phyloP scores from a whole-genome alignment of 2,329 filamentous ascomycete genomes.

The Teratosphaeriaceae sp. region DNA sequence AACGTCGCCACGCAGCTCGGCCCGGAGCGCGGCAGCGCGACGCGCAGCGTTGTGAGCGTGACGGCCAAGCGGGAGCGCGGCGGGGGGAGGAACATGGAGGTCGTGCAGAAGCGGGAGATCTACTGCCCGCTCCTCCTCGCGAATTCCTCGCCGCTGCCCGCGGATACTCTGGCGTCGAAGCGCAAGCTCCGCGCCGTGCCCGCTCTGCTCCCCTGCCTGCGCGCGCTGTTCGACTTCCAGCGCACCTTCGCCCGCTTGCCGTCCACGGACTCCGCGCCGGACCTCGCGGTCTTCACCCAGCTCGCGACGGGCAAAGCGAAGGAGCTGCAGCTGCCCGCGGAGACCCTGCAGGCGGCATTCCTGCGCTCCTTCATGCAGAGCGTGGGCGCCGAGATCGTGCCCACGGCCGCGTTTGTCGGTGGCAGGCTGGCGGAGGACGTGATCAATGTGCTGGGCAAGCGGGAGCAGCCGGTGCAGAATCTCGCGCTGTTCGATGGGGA shows the following conservation, averaged over 20 bases:
- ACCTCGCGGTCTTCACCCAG: conserved; percentile 69
- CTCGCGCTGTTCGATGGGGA: conserved; percentile 87
- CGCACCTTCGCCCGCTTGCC: conserved; percentile 35
- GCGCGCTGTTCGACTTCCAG: conserved; percentile 86
- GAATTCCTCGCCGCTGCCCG: conserved; percentile 64
- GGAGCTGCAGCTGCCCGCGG: conserved; percentile 46
- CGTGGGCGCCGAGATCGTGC: conserved; percentile 73
- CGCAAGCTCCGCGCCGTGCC: conserved; percentile 70
- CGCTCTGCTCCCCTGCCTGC: conserved; percentile 75
- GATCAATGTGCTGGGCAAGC: conserved; percentile 87
- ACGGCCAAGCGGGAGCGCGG: conserved; percentile 62
- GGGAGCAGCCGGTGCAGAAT: conserved; percentile 94
- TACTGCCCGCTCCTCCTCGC: conserved; percentile 87
- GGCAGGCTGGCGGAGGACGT: conserved; percentile 92
- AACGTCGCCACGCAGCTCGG: conserved; percentile 54
- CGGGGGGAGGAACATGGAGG: conserved; percentile 63
- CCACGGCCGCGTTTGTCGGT: conserved; percentile 82
- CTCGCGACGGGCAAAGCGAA: conserved; percentile 73
- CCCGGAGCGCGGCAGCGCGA: conserved; percentile 69
- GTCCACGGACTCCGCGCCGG: conserved; percentile 47
- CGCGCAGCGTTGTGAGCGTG: conserved; percentile 66
- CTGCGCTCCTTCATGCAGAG: conserved; percentile 82
- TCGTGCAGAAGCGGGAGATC: conserved; percentile 83
- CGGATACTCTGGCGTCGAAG: conserved; percentile 61
- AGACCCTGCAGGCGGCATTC: conserved; percentile 50